phyloP scores from a whole-genome alignment of 2,329 filamentous ascomycete species.

The Exophiala xenobiotica region DNA sequence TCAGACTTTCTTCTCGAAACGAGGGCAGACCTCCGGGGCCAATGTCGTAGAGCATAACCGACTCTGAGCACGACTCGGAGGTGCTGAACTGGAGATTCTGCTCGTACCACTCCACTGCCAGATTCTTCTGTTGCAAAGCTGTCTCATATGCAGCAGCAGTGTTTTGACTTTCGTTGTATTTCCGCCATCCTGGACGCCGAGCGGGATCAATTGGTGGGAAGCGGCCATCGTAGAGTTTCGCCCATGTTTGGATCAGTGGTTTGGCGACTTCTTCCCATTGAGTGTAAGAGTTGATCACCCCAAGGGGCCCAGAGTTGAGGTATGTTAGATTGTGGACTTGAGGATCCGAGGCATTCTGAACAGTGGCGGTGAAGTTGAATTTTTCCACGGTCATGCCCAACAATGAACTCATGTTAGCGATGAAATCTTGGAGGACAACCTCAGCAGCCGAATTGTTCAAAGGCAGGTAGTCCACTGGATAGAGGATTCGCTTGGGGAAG shows the following conservation, averaged over 20 bases:
- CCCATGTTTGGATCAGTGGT: constrained; percentile 33
- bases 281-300: constrained; percentile 9
- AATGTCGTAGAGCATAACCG: constrained; percentile 34
- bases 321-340: constrained; percentile 6
- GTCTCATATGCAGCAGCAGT: constrained; percentile 26
- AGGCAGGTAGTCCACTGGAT: constrained; percentile 7
- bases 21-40: constrained; percentile 27
- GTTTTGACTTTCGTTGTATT: constrained; percentile 22
- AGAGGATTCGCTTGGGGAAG: constrained; percentile 6
- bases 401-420: constrained; percentile 2
- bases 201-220: constrained; percentile 35
- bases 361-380: constrained; percentile 5
- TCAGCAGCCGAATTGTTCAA: constrained; percentile 9
- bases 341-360: constrained; percentile 7
- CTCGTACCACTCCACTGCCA: constrained; percentile 37
- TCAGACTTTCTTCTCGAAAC: constrained; percentile 9
- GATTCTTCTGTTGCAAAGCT: constrained; percentile 36
- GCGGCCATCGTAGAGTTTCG: constrained; percentile 29
- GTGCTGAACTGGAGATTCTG: constrained; percentile 31
- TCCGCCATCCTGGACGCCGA: constrained; percentile 25
- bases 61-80: constrained; percentile 34
- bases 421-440: constrained; percentile 6
- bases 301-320: constrained; percentile 1
- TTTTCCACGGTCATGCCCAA: constrained; percentile 4
- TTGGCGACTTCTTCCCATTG: constrained; percentile 14